Evolutionary conservation across 176 grass and related monocot genomes (phyloP).

Genomic region (Ensete glaucum): DNA sequence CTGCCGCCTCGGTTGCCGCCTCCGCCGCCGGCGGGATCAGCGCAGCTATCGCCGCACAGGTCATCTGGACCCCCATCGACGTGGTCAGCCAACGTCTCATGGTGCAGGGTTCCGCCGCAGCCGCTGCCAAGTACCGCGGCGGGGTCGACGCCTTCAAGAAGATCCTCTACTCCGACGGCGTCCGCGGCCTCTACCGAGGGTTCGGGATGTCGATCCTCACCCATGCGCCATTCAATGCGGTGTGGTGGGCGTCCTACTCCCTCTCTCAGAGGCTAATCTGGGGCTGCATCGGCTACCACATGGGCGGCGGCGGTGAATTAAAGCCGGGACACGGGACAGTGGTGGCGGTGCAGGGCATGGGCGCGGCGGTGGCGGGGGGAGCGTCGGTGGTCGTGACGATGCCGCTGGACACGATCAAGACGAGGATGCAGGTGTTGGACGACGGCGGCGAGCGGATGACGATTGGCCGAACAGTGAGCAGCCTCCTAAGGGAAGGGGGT

Average conservation of each 20-base stretch:
- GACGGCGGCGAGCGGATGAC: constrained; percentile 29
- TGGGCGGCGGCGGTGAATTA: constrained; percentile 20
- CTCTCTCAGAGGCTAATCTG: constrained; percentile 62
- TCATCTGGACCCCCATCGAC: constrained; percentile 93
- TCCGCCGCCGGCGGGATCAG: constrained; percentile 57
- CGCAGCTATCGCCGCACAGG: constrained; percentile 77
- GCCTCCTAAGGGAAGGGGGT: constrained; percentile 64
- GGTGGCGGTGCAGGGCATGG: constrained; percentile 72
- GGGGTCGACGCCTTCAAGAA: constrained; percentile 64
- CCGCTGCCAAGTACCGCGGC: constrained; percentile 39
- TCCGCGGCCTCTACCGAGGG: constrained; percentile 75
- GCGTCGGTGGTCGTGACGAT: constrained; percentile 79
- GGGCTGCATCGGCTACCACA: constrained; percentile 30
- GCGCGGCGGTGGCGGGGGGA: constrained; percentile 62
- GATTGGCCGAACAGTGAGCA: constrained; percentile 49
- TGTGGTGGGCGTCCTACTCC: constrained; percentile 91
- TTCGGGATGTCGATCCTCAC: constrained; percentile 92
- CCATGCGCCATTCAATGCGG: constrained; percentile 91
- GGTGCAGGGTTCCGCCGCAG: constrained; percentile 40
- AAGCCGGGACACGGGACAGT: constrained; percentile 26
- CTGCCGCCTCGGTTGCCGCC: constrained; percentile 48
- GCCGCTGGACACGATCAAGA: constrained; percentile 97
- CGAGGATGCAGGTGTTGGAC: constrained; percentile 86
- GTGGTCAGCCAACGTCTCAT: constrained; percentile 92
- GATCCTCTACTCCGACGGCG: constrained; percentile 61